Evolutionary conservation across 2,329 filamentous ascomycete species (phyloP).

Genomic region (Orbilia brochopaga): DNA sequence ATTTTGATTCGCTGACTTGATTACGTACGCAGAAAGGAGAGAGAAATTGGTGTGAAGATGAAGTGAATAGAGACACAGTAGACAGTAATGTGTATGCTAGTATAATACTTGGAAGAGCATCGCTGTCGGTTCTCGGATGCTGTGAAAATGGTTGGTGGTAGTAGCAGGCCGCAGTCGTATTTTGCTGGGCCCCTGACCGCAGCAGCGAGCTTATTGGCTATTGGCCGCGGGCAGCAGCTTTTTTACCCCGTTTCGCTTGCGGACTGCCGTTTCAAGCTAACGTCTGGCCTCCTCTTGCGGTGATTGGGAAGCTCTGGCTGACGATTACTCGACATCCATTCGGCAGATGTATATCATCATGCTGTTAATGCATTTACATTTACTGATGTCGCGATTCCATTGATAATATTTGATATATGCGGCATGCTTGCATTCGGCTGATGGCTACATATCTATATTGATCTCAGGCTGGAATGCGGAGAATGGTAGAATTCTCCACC

Average conservation of each 20-base stretch:
- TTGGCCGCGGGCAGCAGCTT: background rate
- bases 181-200: background rate
- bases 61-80: no score
- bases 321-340: no score
- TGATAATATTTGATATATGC: no score
- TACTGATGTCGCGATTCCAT: no score
- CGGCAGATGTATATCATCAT: no score
- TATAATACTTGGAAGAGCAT: background rate
- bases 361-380: no score
- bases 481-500: no score
- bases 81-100: background rate
- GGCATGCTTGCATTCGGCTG: no score
- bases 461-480: no score
- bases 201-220: background rate
- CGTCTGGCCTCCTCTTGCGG: background rate
- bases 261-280: constrained; percentile 6
- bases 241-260: background rate
- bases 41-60: no score
- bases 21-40: background rate
- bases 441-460: no score
- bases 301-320: background rate
- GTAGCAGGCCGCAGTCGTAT: background rate
- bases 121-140: no score
- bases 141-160: background rate
- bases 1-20: background rate